Conservation (phyloP, 306 rosid species). For the Medicago ruthenica region DNA sequence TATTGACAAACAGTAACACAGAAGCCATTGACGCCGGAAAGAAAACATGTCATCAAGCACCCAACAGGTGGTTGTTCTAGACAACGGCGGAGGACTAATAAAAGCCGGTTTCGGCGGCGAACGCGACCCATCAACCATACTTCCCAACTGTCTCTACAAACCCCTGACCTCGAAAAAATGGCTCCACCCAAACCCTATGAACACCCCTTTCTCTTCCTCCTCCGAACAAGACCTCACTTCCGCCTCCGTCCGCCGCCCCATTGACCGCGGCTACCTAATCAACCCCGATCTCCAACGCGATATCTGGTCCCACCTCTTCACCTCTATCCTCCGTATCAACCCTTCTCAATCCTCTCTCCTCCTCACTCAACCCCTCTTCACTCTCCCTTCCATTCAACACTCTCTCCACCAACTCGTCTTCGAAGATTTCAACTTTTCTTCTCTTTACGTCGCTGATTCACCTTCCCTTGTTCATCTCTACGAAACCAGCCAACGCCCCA, state of each 20-base stretch:
- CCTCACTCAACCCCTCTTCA: constrained; percentile 84
- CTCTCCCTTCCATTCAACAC: constrained; percentile 84
- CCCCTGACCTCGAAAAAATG: constrained; percentile 81
- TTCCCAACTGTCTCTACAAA: constrained; percentile 84
- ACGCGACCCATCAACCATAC: constrained; percentile 64
- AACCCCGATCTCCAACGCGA: constrained; percentile 95
- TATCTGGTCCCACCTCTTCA: constrained; percentile 88
- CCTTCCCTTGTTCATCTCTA: constrained; percentile 83
- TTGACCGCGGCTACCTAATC: constrained; percentile 88
- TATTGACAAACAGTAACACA: no score
- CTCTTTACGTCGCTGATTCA: constrained; percentile 72
- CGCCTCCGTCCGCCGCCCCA: constrained; percentile 88
- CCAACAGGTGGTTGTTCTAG: constrained; percentile 74
- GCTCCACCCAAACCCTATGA: constrained; percentile 67
- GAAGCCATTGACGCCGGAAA: no score
- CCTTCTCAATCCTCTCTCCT: constrained; percentile 78
- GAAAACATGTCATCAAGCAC: constrained; percentile 43
- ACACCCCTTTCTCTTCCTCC: neutral
- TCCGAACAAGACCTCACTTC: constrained; percentile 78
- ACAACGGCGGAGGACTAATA: constrained; percentile 93
- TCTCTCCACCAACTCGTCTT: constrained; percentile 84
- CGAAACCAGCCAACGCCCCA: constrained; percentile 74
- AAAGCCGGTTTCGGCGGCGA: constrained; percentile 90
- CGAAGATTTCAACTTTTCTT: constrained; percentile 81
- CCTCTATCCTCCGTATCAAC: constrained; percentile 64